These are phyloP conservation scores for Calamus simplicifolius DNA, from an alignment of 176 grass and related monocot species.

Conservation along the genomic window DNA sequence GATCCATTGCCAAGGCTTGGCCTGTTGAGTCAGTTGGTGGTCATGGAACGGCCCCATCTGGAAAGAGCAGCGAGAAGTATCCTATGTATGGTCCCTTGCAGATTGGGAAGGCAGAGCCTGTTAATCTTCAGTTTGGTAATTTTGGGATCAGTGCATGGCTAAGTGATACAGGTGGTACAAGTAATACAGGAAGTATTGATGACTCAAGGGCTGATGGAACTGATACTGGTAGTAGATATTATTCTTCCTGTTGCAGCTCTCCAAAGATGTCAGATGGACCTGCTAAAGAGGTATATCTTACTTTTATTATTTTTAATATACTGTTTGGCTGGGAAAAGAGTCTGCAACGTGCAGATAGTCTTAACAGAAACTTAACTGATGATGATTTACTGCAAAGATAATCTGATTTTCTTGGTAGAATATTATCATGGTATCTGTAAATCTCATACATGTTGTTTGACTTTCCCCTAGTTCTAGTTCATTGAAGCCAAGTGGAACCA, in stretches of 20 bases:
- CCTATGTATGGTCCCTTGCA: slow-evolving; percentile 6
- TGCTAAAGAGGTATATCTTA: slow-evolving; percentile 12
- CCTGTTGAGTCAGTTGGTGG: slow-evolving; percentile 38
- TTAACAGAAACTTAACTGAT: too few species aligned
- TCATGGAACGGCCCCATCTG: slow-evolving; percentile 32
- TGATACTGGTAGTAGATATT: slow-evolving; percentile 6
- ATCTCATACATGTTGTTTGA: too few species aligned
- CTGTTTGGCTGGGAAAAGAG: too few species aligned
- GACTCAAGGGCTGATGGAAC: background rate
- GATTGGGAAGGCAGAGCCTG: slow-evolving; percentile 5
- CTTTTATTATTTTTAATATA: background rate
- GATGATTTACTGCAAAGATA: too few species aligned
- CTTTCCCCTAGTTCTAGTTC: too few species aligned
- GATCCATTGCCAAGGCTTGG: slow-evolving; percentile 86
- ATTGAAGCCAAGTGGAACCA: too few species aligned
- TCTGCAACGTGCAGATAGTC: too few species aligned
- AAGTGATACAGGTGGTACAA: slow-evolving; percentile 3
- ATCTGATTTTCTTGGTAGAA: too few species aligned
- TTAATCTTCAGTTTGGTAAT: slow-evolving; percentile 13
- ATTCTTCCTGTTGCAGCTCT: slow-evolving; percentile 4
- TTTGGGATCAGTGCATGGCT: slow-evolving; percentile 10
- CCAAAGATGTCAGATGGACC: slow-evolving; percentile 8
- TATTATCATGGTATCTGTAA: too few species aligned
- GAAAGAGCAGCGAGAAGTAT: slow-evolving; percentile 11
- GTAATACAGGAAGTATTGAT: slow-evolving; percentile 8